Conservation (phyloP, 2,329 filamentous ascomycete species). For the Aspergillus sclerotialis region DNA sequence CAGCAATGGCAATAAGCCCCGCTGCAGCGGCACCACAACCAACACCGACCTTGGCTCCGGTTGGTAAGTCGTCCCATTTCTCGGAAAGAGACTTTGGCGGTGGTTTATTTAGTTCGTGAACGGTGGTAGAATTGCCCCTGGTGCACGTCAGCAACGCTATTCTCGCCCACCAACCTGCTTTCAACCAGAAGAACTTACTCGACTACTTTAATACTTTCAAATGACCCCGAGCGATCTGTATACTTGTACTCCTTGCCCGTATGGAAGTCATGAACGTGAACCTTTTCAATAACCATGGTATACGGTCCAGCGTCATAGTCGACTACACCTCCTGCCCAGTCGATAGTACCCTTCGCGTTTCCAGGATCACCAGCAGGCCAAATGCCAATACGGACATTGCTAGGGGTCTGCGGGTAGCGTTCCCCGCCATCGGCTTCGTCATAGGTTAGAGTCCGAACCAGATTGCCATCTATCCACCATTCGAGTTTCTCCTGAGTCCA, state of each 20-base stretch:
- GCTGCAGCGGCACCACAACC: slow-evolving; percentile 31
- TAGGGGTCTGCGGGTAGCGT: slow-evolving; percentile 66
- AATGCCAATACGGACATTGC: slow-evolving; percentile 62
- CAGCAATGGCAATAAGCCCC: slow-evolving; percentile 23
- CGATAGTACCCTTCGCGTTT: slow-evolving; percentile 43
- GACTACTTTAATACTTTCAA: slow-evolving; percentile 57
- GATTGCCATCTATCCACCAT: slow-evolving; percentile 59
- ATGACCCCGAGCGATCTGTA: slow-evolving; percentile 54
- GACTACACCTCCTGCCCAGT: slow-evolving; percentile 64
- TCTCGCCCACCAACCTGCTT: too few species aligned
- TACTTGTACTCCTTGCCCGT: slow-evolving; percentile 61
- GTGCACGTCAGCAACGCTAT: slow-evolving; percentile 16
- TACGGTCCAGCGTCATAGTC: slow-evolving; percentile 61
- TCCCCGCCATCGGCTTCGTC: slow-evolving; percentile 49
- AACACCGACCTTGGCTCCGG: slow-evolving; percentile 44
- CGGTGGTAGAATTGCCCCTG: slow-evolving; percentile 59
- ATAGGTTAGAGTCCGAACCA: slow-evolving; percentile 56
- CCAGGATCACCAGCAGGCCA: slow-evolving; percentile 56
- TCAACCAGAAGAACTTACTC: slow-evolving; percentile 19
- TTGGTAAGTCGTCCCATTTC: slow-evolving; percentile 39
- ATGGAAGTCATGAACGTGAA: slow-evolving; percentile 52
- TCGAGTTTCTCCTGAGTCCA: slow-evolving; percentile 59
- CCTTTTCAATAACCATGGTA: slow-evolving; percentile 64
- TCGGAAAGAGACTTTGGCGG: slow-evolving; percentile 28
- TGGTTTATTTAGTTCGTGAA: slow-evolving; percentile 27